These are phyloP conservation scores for Penicillium cinerascens DNA, from an alignment of 495 filamentous ascomycete species.

Conservation along the genomic window DNA sequence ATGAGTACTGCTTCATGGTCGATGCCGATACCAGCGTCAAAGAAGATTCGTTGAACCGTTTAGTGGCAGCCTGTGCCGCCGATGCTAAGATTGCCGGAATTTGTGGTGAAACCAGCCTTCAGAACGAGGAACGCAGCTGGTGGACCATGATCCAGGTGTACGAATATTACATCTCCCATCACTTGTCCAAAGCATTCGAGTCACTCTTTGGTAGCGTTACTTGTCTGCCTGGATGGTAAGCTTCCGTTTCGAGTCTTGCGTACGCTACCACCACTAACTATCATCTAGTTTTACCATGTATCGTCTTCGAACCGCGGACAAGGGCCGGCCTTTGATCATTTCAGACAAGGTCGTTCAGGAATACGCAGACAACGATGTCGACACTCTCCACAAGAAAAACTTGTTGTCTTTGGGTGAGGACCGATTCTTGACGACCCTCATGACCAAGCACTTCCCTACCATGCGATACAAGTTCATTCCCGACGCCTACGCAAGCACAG, in stretches of 20 bases:
- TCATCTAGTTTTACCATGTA: conserved; percentile 92
- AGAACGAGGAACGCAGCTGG: conserved; percentile 92
- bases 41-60: conserved; percentile 86
- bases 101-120: conserved; percentile 93
- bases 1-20: conserved; percentile 96
- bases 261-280: conserved; percentile 28
- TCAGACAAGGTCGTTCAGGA: conserved; percentile 81
- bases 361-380: conserved; percentile 82
- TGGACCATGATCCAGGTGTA: conserved; percentile 99
- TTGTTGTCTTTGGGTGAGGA: conserved; percentile 92
- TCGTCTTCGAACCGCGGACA: conserved; percentile 86
- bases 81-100: conserved; percentile 96
- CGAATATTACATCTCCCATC: conserved; percentile 96
- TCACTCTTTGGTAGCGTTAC: conserved; percentile 94
- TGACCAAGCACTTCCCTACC: conserved; percentile 93
- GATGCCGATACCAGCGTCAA: conserved; percentile 95
- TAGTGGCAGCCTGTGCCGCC: conserved; percentile 90
- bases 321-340: conserved; percentile 88
- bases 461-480: conserved; percentile 97
- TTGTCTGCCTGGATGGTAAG: conserved; percentile 97
- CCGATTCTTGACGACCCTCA: conserved; percentile 93
- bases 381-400: conserved; percentile 99
- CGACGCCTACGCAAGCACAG: conserved; percentile 87
- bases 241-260: background rate
- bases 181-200: conserved; percentile 91